Evolutionary conservation across 257 asterid species (phyloP), one percentile per base, ranked within the genome.

Genomic region (Verbena officinalis): DNA sequence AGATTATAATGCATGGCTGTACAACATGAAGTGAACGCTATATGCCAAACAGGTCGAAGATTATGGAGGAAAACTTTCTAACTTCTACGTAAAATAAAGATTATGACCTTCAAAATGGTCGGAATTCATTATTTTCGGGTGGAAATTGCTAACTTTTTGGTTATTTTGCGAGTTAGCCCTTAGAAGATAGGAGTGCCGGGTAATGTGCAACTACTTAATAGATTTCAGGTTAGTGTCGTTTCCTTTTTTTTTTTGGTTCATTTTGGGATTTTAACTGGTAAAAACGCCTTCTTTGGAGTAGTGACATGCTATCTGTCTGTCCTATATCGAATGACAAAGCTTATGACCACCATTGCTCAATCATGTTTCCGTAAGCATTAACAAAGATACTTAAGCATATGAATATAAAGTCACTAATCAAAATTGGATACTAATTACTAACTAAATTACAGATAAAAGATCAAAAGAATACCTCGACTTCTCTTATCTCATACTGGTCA

Each of bases 401-500:
- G 30, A 34, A 55, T 22, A 30, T n/a, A 55, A 27, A 30, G 0
- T 13, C 31, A 48, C 24, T 58, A 22, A 55, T 54, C 53, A 51
- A 61, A 40, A 61, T 2, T 54, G 36, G 15, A 48, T 48, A n/a
- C 13, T 48, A 22, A 66, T 13, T 16, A 54, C 13, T 48, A 22
- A 66, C 15, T 16, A 54, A 56, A 57, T 21, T 17, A 49, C 4
- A 64, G 60, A 39, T 64, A 44, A 27, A 39, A 36, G 15, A 5
- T 27, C 33, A 27, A 27, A 27, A 27, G 33, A 44, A 54, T 75
- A 91, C 96, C 96, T 88, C 90, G 3, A 91, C 95, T 80, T 89
- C 76, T 69, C 98, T 77, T 53, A 89, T 86, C 80, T 91, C 98
- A 50, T 88, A 91, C 71, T 39, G 67, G 33, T 79, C 83, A 31